Base-by-base conservation (phyloP, 257 asterid genomes). In the Rubia yunnanensis region DNA sequence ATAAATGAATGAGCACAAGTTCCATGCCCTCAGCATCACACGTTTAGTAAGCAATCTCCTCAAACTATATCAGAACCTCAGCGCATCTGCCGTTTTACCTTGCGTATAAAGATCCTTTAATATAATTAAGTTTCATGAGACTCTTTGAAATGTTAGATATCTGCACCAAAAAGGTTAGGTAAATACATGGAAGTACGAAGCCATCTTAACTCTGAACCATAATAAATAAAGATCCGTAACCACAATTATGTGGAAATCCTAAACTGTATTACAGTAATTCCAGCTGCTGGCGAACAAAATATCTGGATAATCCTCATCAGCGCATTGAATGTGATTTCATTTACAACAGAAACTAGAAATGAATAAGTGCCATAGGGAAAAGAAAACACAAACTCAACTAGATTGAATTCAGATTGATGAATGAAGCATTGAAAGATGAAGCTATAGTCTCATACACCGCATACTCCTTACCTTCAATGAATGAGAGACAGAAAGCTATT, bases 161-260 rank as follows among this genome's bases (percentile, higher is more conserved):
- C 94, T 87, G 95, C 95, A 89, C 79, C 78, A 82, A 76, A 85
- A 82, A 82, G 75, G 80, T 78, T 71, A 17, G 20, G 88, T 79
- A 59, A 82, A 85, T 78, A 80, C 64, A 52, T 71, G 41, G 83
- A 61, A 82, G 68, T 77, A 50, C 85, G 79, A 60, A 26, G 56
- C 30, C n/a, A 54, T 48, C 69, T 69, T 77, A 75, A 73, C 86
- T 52, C 74, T 82, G 89, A 69, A 65, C 30, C 66, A 63, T 23
- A 63, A 60, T 14, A 66, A 63, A 46, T 36, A 50, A 17, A 72
- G 30, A 17, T 54, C 55, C 59, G 60, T 18, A 32, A 64, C 23
- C 57, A 58, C 44, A 18, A 38, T 65, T 35, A 27, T 31, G 3
- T 30, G 39, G 36, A 59, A 1, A 44, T 53, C 38, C 32, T 61